Percentiles rank a stretch among this genome's conserved stretches.
Evolutionary conservation across 2,329 filamentous ascomycete species (phyloP).

Genomic region (Penicillium sp.): DNA sequence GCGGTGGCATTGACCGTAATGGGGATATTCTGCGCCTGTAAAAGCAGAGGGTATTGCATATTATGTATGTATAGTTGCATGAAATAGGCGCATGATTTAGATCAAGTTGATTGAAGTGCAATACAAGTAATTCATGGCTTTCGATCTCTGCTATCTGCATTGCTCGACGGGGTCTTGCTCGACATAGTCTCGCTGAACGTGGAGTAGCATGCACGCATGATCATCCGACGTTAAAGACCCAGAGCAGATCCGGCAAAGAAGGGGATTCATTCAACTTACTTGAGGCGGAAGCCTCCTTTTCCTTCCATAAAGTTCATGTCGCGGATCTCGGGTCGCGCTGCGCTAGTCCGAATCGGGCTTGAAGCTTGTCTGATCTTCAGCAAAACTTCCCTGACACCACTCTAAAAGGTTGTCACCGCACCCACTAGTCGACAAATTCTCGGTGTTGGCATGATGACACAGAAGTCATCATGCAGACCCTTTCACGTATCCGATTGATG

Average conservation of each 20-base stretch:
- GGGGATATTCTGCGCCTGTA: conserved; percentile 64
- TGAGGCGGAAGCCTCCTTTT: too few species aligned
- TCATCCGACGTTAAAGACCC: too few species aligned
- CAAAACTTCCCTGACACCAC: too few species aligned
- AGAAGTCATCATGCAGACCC: conserved; percentile 24
- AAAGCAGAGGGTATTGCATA: conserved; percentile 1
- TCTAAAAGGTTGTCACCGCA: neutral
- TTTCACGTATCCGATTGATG: conserved; percentile 27
- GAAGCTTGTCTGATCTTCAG: too few species aligned
- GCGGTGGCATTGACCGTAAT: conserved; percentile 76
- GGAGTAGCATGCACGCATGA: too few species aligned
- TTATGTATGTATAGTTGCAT: conserved; percentile 2
- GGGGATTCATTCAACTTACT: too few species aligned
- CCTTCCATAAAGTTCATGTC: too few species aligned
- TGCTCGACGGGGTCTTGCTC: too few species aligned
- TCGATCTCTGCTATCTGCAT: neutral
- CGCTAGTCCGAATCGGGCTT: conserved; percentile 22
- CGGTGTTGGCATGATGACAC: conserved; percentile 19
- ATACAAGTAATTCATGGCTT: neutral
- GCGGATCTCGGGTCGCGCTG: too few species aligned
- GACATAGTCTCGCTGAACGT: too few species aligned
- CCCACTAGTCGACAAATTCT: neutral
- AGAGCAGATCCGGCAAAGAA: too few species aligned
- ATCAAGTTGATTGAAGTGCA: neutral
- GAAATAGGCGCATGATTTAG: neutral